phyloP scores from a whole-genome alignment of 2,329 filamentous ascomycete genomes.

The Beauveria pseudobassiana region DNA sequence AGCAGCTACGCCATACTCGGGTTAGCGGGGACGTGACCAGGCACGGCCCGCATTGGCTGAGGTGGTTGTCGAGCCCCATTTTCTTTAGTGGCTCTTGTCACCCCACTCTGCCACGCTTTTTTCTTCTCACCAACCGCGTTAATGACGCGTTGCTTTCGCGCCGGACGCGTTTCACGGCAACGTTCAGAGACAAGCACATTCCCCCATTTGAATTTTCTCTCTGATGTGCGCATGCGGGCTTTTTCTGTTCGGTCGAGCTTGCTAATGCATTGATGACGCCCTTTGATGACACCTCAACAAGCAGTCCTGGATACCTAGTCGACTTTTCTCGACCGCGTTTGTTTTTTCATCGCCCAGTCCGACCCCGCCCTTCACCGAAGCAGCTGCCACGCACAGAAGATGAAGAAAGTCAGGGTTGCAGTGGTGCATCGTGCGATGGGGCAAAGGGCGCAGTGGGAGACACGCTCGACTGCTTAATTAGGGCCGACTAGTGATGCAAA shows the following conservation, averaged over 20 bases:
- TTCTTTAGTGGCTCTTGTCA: neutral
- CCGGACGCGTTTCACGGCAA: slow-evolving; percentile 3
- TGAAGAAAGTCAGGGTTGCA: neutral
- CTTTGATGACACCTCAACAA: no score
- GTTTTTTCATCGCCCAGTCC: neutral
- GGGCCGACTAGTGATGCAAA: neutral
- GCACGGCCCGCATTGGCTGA: slow-evolving; percentile 7
- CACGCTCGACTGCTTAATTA: neutral
- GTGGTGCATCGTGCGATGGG: neutral
- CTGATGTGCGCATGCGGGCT: neutral
- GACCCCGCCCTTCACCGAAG: neutral
- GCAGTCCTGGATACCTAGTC: neutral
- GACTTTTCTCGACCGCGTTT: neutral
- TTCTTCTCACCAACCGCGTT: neutral
- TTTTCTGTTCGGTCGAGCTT: neutral
- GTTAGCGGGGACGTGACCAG: neutral
- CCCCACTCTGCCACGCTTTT: neutral
- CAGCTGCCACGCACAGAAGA: neutral
- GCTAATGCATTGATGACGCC: neutral
- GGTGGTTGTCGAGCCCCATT: slow-evolving; percentile 6
- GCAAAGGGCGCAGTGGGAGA: neutral
- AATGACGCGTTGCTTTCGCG: slow-evolving; percentile 11
- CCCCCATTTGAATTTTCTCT: neutral
- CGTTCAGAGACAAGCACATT: slow-evolving; percentile 2
- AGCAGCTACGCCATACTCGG: neutral